Evolutionary conservation across 1,284 basidiomycete genomes (phyloP), one percentile per base, ranked within the genome.

Genomic region (Ganoderma sinense): DNA sequence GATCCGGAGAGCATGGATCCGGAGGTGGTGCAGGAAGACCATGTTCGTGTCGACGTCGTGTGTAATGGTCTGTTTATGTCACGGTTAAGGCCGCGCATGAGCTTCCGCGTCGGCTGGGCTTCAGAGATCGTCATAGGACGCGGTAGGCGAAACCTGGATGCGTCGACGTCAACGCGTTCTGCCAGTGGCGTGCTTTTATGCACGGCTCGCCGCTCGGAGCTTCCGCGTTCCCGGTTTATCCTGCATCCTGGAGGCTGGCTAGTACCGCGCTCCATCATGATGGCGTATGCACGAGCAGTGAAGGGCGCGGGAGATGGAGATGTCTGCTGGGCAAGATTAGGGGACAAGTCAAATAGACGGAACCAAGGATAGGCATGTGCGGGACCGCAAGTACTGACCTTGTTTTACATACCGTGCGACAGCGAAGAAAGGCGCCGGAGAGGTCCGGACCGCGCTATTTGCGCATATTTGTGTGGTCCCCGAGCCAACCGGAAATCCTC

Each of bases 1-100:
- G n/a, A n/a, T n/a, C n/a, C n/a, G 0, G 23, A n/a, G 23, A 51
- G 48, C 20, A 60, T 33, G 0, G n/a, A 26, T n/a, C n/a, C n/a
- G n/a, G n/a, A n/a, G 58, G 29, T 41, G 20, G 10, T n/a, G 18
- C 45, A 55, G 31, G 40, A 69, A 29, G 58, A 41, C n/a, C 67
- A 66, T 69, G 14, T 11, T 10, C 1, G 36, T 36, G 29, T 6
- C 2, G 48, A n/a, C n/a, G n/a, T n/a, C n/a, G n/a, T n/a, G n/a
- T n/a, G n/a, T n/a, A n/a, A n/a, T n/a, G n/a, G n/a, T n/a, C n/a
- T 13, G 33, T 1, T 29, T 20, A 5, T 29, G 10, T 18, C 48
- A n/a, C n/a, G n/a, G n/a, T n/a, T 45, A 45, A 48, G 45, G 45
- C n/a, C n/a, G n/a, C n/a, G n/a, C n/a, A n/a, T n/a, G n/a, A n/a